Evolutionary conservation across 352 stramenopile genomes (phyloP).

Genomic region (Thalassiosira mediterranea): DNA sequence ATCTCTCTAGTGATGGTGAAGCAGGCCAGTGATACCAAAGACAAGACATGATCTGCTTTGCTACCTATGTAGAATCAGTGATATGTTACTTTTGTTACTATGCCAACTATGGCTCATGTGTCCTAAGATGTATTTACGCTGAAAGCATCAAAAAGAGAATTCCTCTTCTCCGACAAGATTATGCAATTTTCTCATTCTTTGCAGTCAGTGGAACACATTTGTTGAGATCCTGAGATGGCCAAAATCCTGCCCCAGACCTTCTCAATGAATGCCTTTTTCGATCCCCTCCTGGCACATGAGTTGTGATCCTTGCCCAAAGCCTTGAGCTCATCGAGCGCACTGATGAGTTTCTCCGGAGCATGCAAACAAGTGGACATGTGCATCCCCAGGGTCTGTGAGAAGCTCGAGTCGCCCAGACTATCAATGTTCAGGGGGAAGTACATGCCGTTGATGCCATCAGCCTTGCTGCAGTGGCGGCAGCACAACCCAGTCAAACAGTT

Average conservation of each 20-base stretch:
- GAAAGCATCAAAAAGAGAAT: too few species aligned
- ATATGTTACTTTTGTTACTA: too few species aligned
- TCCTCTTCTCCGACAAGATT: too few species aligned
- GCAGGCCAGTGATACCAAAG: too few species aligned
- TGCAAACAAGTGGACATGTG: conserved; percentile 6
- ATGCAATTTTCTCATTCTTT: too few species aligned
- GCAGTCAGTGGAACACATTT: too few species aligned
- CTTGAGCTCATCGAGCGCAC: conserved; percentile 8
- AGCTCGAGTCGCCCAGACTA: conserved; percentile 2
- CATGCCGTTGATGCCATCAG: conserved; percentile 1
- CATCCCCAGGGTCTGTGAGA: conserved; percentile 5
- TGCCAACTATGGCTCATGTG: too few species aligned
- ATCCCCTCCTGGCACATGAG: neutral
- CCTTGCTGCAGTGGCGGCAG: conserved; percentile 9
- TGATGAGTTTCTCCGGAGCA: neutral
- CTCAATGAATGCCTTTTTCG: conserved; percentile 4
- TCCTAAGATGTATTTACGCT: too few species aligned
- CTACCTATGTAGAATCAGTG: too few species aligned
- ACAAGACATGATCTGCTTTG: too few species aligned
- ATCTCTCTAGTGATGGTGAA: too few species aligned
- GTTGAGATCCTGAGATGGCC: too few species aligned
- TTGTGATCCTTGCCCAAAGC: conserved; percentile 6
- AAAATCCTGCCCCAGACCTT: conserved; percentile 13
- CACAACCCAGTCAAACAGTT: neutral
- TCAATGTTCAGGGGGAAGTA: conserved; percentile 9